Conservation (phyloP, 176 grass and related monocot genomes). For the Cymbopogon citratus region DNA sequence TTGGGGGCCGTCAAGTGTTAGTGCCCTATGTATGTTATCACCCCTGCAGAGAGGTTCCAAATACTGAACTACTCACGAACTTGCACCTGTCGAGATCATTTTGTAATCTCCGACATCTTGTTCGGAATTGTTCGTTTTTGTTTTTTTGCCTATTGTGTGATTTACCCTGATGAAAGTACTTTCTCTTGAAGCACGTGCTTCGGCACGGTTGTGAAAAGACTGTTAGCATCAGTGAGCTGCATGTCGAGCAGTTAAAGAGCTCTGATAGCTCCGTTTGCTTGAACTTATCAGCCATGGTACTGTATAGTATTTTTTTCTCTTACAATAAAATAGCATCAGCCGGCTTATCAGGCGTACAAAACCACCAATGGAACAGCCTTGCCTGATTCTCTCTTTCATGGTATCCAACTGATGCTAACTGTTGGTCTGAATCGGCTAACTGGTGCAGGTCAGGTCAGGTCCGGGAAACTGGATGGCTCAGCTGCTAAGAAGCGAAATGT, state of each 20-base stretch:
- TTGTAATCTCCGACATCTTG: background rate
- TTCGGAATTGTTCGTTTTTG: background rate
- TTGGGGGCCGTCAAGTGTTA: background rate
- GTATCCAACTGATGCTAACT: too few species aligned
- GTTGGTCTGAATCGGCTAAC: too few species aligned
- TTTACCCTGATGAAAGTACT: background rate
- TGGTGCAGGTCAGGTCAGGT: too few species aligned
- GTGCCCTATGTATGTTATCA: conserved; percentile 18
- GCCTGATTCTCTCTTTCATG: too few species aligned
- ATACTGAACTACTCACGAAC: background rate
- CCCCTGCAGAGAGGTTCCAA: conserved; percentile 3
- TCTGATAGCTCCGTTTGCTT: too few species aligned
- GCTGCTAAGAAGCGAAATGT: background rate
- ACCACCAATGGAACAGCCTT: too few species aligned
- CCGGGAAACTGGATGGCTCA: background rate
- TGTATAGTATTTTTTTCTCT: too few species aligned
- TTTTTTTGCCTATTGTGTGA: background rate
- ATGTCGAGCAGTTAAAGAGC: background rate
- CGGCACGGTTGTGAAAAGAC: background rate
- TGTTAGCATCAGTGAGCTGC: background rate
- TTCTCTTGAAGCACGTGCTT: background rate
- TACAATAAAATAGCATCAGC: too few species aligned
- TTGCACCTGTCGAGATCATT: background rate
- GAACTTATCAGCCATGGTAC: too few species aligned
- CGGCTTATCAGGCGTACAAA: too few species aligned